Evolutionary conservation across 257 asterid species (phyloP).

Genomic region (Anisodus tanguticus): DNA sequence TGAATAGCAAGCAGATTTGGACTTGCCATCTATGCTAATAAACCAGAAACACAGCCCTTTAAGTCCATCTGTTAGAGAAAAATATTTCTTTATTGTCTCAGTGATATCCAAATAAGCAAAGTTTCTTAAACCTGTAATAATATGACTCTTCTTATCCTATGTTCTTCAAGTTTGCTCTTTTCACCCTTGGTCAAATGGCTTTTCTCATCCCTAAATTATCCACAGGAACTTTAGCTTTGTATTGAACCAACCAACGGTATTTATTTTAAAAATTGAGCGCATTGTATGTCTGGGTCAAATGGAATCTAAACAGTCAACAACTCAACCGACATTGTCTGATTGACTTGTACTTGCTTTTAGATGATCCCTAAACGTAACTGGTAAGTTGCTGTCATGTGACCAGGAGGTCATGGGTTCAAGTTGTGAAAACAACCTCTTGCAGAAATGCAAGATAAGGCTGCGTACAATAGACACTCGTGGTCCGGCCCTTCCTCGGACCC

Average conservation of each 20-base stretch:
- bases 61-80: not conserved
- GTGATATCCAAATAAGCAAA: not conserved
- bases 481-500: no score
- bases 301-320: slow-evolving; percentile 1
- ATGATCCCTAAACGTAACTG: not conserved
- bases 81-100: not conserved
- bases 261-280: not conserved
- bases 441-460: no score
- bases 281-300: not conserved
- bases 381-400: no score
- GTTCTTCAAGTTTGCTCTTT: not conserved
- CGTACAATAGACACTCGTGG: no score
- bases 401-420: no score
- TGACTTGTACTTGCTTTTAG: not conserved
- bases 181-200: slow-evolving; percentile 13
- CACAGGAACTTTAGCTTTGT: not conserved
- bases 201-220: slow-evolving; percentile 2
- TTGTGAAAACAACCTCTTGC: no score
- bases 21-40: not conserved
- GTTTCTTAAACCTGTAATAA: not conserved
- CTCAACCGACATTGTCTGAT: not conserved
- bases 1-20: not conserved
- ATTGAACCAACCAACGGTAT: not conserved
- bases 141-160: not conserved
- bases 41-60: not conserved